Conservation (phyloP, 2,329 filamentous ascomycete genomes). For the Paramyrothecium roridum region DNA sequence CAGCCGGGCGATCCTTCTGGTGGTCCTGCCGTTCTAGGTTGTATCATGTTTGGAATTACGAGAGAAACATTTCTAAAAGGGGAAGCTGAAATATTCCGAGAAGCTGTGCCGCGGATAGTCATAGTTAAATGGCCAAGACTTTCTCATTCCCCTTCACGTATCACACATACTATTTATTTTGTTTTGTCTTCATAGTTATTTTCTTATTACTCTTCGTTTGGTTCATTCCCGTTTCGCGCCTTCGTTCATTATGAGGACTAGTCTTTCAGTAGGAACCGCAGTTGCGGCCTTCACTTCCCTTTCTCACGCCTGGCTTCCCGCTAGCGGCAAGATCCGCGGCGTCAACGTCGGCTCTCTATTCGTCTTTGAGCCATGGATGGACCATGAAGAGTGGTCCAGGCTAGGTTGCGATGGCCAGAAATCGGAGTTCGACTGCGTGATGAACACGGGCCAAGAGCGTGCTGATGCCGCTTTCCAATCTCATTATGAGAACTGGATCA, state of each 20-base stretch:
- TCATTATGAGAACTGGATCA: conserved; percentile 51
- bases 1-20: no score
- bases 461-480: conserved; percentile 43
- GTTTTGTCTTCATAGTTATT: neutral
- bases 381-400: conserved; percentile 36
- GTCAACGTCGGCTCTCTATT: conserved; percentile 53
- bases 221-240: neutral
- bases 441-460: conserved; percentile 39
- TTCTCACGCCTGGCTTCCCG: conserved; percentile 16
- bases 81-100: no score
- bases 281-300: conserved; percentile 10
- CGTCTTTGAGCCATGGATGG: conserved; percentile 53
- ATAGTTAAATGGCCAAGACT: no score
- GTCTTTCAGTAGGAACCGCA: conserved; percentile 5
- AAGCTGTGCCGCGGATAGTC: no score
- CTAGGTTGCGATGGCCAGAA: conserved; percentile 44
- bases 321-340: conserved; percentile 43
- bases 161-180: no score
- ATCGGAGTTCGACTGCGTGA: conserved; percentile 54
- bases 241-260: conserved; percentile 6
- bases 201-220: neutral
- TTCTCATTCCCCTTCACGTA: no score
- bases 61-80: no score
- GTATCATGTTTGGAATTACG: no score
- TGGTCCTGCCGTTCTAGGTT: no score